Base-by-base conservation (phyloP, 2,329 filamentous ascomycete genomes). In the Trichoderma polysporum region DNA sequence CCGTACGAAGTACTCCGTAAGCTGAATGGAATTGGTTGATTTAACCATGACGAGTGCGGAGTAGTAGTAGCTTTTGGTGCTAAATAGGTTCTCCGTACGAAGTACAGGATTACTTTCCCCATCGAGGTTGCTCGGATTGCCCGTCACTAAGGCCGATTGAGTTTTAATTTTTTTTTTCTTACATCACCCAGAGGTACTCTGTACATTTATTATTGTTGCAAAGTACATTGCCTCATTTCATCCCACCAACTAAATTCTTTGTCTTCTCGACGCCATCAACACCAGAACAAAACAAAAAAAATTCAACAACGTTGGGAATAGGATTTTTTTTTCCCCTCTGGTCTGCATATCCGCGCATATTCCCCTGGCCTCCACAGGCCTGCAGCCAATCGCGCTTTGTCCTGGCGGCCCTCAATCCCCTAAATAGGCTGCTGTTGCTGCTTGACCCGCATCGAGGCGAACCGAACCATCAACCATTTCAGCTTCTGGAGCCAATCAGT, bases 371-470 rank as follows among this genome's bases (percentile, higher is more conserved):
- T 15, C 49, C 25, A 9, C 60, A 56, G 49, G 6, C 33, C 53
- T 37, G 13, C 31, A 37, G 19, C 60, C 60, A 64, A 64, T 64
- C 49, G 60, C 50, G 37, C 39, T 5, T 22, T 37, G 35, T 53
- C 50, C 47, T 45, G 13, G 15, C 37, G 35, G 37, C 50, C 37
- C 50, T 54, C 49, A 64, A 47, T 47, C 60, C 35, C 60, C 60
- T 15, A 56, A 64, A 54, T 56, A 56, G 50, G 60, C 60, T 64
- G 33, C 53, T 56, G 33, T 33, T 37, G 33, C 50, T 54, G 25
- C 60, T 39, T 41, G 60, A 64, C 60, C 60, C 60, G 60, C 60
- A 64, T 64, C 60, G 22, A 64, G 37, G 35, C 60, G 63, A 66
- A 66, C 63, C 56, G 45, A 52, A 59, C 63, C 56, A 59, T 64